These are phyloP conservation scores for Zygosaccharomyces siamensis DNA, from an alignment of 805 yeast genomes.

Conservation along the genomic window DNA sequence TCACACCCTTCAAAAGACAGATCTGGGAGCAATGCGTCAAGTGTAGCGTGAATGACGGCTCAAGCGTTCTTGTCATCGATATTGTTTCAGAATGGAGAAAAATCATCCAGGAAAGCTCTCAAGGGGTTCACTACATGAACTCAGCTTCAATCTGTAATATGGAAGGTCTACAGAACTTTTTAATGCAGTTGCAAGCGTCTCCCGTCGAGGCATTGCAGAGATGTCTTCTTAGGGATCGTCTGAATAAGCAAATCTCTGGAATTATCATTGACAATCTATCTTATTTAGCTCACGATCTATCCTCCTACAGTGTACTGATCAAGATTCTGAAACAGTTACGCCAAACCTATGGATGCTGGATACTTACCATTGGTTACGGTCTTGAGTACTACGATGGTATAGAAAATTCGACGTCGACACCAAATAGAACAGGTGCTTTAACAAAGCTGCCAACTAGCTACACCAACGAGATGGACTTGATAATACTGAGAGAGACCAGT, in stretches of 20 bases:
- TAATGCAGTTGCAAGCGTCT: slow-evolving; percentile 20
- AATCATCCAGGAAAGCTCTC: slow-evolving; percentile 5
- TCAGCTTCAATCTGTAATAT: slow-evolving; percentile 21
- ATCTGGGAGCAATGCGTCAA: slow-evolving; percentile 10
- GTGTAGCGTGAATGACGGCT: slow-evolving; percentile 2
- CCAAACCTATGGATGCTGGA: slow-evolving; percentile 29
- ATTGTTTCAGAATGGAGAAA: slow-evolving; percentile 22
- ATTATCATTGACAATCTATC: slow-evolving; percentile 34
- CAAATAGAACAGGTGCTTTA: slow-evolving; percentile 11
- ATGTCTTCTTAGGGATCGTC: slow-evolving; percentile 14
- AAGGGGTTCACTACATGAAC: slow-evolving; percentile 14
- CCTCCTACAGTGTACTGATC: slow-evolving; percentile 16
- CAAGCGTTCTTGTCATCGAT: slow-evolving; percentile 22
- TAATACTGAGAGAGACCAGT: slow-evolving; percentile 24
- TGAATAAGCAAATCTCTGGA: slow-evolving; percentile 22
- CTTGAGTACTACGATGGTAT: slow-evolving; percentile 30
- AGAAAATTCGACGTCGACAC: slow-evolving; percentile 14
- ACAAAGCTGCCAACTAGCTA: slow-evolving; percentile 25
- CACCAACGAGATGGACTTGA: slow-evolving; percentile 26
- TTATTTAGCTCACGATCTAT: slow-evolving; percentile 18
- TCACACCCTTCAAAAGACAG: slow-evolving; percentile 17
- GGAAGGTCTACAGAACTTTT: slow-evolving; percentile 21
- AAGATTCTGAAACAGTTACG: slow-evolving; percentile 21
- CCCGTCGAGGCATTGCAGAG: slow-evolving; percentile 25
- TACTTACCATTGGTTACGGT: slow-evolving; percentile 26